Evolutionary conservation across 2,329 filamentous ascomycete genomes (phyloP).

Genomic region (Diaporthe australafricana): DNA sequence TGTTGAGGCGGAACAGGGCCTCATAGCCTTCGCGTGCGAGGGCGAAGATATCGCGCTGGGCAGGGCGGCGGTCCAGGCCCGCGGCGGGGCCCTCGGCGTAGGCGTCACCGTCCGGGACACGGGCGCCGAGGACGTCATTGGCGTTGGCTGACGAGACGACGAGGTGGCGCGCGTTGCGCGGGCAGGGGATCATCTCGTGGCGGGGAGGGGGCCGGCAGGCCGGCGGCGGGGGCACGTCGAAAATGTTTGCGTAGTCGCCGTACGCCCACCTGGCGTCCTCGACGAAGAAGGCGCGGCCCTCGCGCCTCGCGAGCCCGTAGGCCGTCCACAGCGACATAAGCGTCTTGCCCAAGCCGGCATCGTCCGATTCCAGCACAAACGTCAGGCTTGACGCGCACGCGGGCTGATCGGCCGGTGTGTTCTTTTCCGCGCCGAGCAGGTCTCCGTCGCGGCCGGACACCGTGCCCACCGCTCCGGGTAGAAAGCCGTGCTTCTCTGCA

Average conservation of each 20-base stretch:
- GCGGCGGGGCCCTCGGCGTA: constrained; percentile 62
- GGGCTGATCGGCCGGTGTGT: constrained; percentile 58
- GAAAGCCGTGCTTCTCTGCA: constrained; percentile 72
- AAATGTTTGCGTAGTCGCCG: constrained; percentile 79
- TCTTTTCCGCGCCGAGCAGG: constrained; percentile 61
- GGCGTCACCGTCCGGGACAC: constrained; percentile 50
- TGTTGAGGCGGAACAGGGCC: constrained; percentile 76
- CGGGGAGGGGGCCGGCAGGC: constrained; percentile 78
- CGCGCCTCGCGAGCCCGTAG: constrained; percentile 81
- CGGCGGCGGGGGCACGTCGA: constrained; percentile 73
- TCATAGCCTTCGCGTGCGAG: constrained; percentile 79
- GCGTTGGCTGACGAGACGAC: constrained; percentile 78
- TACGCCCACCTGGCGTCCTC: constrained; percentile 89
- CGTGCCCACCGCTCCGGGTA: constrained; percentile 60
- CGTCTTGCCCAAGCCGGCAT: constrained; percentile 82
- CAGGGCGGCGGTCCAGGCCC: constrained; percentile 60
- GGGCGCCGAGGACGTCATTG: constrained; percentile 69
- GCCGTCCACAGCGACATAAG: constrained; percentile 86
- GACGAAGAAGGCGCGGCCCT: constrained; percentile 83
- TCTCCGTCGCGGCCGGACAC: constrained; percentile 44
- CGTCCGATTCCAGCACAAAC: constrained; percentile 78
- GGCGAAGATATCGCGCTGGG: constrained; percentile 72
- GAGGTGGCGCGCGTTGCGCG: constrained; percentile 79
- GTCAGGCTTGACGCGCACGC: constrained; percentile 80
- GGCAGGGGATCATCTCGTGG: constrained; percentile 83